Evolutionary conservation across 495 filamentous ascomycete genomes (phyloP).

Genomic region (Bryoglossum gracile): DNA sequence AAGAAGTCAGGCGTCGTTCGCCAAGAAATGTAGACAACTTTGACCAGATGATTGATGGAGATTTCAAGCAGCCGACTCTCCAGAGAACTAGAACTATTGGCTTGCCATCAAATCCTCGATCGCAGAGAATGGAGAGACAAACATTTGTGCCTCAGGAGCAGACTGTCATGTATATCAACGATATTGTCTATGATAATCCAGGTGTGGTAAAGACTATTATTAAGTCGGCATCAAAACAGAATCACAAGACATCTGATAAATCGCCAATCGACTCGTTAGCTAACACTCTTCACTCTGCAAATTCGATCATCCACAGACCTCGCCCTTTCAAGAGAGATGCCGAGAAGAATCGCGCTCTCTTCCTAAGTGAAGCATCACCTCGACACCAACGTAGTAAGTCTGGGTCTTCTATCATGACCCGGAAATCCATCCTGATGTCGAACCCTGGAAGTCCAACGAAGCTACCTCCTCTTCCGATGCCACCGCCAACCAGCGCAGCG

Average conservation of each 20-base stretch:
- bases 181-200: slow-evolving; percentile 43
- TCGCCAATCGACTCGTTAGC: slow-evolving; percentile 4
- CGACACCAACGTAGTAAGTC: slow-evolving; percentile 40
- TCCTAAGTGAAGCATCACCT: slow-evolving; percentile 34
- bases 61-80: slow-evolving; percentile 29
- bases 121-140: slow-evolving; percentile 31
- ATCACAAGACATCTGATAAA: slow-evolving; percentile 7
- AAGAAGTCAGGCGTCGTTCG: slow-evolving; percentile 23
- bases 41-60: slow-evolving; percentile 8
- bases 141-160: slow-evolving; percentile 29
- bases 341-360: slow-evolving; percentile 32
- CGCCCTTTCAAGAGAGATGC: slow-evolving; percentile 43
- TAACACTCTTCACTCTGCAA: slow-evolving; percentile 25
- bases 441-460: slow-evolving; percentile 41
- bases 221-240: slow-evolving; percentile 24
- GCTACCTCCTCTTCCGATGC: slow-evolving; percentile 36
- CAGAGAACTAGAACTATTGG: slow-evolving; percentile 42
- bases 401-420: slow-evolving; percentile 31
- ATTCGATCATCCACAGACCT: slow-evolving; percentile 39
- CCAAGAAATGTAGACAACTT: slow-evolving; percentile 19
- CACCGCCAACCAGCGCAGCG: slow-evolving; percentile 31
- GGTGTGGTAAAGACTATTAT: slow-evolving; percentile 38
- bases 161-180: slow-evolving; percentile 46
- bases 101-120: slow-evolving; percentile 41
- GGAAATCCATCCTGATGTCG: slow-evolving; percentile 36